Conservation (phyloP, 78 protist species). For the Creolimax fragrantissima region DNA sequence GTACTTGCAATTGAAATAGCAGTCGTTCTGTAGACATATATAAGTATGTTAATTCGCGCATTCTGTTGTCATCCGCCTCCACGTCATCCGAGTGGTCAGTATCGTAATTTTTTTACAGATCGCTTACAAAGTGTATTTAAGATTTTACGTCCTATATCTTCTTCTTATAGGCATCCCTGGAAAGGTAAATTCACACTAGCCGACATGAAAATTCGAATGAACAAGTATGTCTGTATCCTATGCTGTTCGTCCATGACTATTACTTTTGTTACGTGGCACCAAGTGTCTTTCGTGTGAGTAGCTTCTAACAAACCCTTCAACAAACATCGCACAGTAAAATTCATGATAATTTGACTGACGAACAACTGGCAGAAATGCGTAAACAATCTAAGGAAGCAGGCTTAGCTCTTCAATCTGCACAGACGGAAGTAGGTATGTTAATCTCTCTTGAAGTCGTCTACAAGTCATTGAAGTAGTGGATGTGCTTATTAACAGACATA, state of each 20-base stretch:
- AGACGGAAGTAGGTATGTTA: neutral
- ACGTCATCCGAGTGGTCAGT: neutral
- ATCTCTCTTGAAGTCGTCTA: neutral
- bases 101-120: neutral
- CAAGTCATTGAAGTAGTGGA: neutral
- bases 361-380: neutral
- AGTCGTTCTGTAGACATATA: too few relatives aligned
- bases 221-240: neutral
- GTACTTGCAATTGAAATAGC: too few relatives aligned
- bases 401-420: neutral
- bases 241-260: neutral
- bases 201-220: neutral
- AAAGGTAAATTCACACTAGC: neutral
- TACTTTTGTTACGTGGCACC: too few relatives aligned
- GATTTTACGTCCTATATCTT: neutral
- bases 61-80: neutral
- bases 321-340: neutral
- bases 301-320: neutral
- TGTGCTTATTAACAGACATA: neutral
- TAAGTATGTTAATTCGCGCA: neutral
- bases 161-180: neutral
- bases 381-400: neutral
- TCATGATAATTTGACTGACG: neutral
- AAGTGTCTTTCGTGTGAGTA: neutral
- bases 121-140: neutral